phyloP scores from a whole-genome alignment of 108 stramenopile species.

The Mediolabrus comicus region DNA sequence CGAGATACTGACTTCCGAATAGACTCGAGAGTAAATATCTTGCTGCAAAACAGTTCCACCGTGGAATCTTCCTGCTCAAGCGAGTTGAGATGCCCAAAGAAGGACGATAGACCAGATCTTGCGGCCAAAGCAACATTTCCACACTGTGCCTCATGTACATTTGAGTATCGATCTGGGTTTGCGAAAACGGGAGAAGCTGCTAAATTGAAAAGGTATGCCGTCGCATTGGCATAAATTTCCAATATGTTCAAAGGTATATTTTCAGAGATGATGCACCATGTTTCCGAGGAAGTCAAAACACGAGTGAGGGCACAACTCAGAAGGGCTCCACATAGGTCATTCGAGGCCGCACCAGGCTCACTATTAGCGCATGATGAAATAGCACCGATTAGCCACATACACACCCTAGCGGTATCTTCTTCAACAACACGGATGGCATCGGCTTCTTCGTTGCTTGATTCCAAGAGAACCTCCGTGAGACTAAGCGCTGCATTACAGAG shows the following conservation, averaged over 20 bases:
- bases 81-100: slow-evolving; percentile 32
- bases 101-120: slow-evolving; percentile 39
- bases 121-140: slow-evolving; percentile 41
- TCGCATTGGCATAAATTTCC: slow-evolving; percentile 45
- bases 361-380: slow-evolving; percentile 32
- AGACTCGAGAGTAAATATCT: slow-evolving; percentile 15
- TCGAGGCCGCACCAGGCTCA: not conserved
- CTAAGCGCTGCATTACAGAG: slow-evolving; percentile 35
- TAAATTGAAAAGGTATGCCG: slow-evolving; percentile 25
- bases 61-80: slow-evolving; percentile 8
- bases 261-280: slow-evolving; percentile 14
- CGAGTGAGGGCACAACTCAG: slow-evolving; percentile 39
- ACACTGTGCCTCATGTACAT: slow-evolving; percentile 12
- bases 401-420: slow-evolving; percentile 37
- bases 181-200: slow-evolving; percentile 10
- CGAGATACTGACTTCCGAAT: slow-evolving; percentile 3
- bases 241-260: slow-evolving; percentile 24
- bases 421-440: slow-evolving; percentile 23
- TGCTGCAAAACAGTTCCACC: slow-evolving; percentile 5
- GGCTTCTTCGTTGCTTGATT: not conserved
- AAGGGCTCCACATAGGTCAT: slow-evolving; percentile 14
- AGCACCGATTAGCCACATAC: slow-evolving; percentile 22
- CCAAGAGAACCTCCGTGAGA: slow-evolving; percentile 36
- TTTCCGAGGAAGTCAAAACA: slow-evolving; percentile 17
- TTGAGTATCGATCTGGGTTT: slow-evolving; percentile 4